A percentile compares a stretch with the other conserved stretches of the same genome.
These are phyloP conservation scores for Tuber brumale DNA, from an alignment of 495 filamentous ascomycete genomes.

Conservation along the genomic window DNA sequence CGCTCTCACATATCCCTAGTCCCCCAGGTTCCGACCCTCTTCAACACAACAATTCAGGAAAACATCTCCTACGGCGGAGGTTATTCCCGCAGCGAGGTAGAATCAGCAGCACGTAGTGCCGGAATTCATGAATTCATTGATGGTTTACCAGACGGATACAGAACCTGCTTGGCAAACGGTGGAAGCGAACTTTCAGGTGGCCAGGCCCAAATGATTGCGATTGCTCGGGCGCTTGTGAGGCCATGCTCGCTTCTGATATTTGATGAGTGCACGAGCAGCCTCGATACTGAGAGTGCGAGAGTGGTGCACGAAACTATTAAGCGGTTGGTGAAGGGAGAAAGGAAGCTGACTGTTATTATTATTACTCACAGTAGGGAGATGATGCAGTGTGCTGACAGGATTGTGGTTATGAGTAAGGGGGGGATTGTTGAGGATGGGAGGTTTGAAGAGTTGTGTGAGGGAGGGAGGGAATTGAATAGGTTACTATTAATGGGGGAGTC, in stretches of 20 bases:
- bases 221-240: slow-evolving; percentile 71
- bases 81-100: slow-evolving; percentile 43
- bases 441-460: slow-evolving; percentile 18
- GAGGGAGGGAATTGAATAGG: slow-evolving; percentile 24
- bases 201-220: slow-evolving; percentile 73
- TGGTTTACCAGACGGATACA: slow-evolving; percentile 66
- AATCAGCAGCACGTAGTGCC: slow-evolving; percentile 58
- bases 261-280: slow-evolving; percentile 78
- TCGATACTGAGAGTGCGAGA: slow-evolving; percentile 66
- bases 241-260: slow-evolving; percentile 66
- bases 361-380: slow-evolving; percentile 69
- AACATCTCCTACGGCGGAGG: slow-evolving; percentile 74
- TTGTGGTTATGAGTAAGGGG: slow-evolving; percentile 68
- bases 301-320: slow-evolving; percentile 59
- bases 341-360: slow-evolving; percentile 55
- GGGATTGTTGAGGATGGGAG: slow-evolving; percentile 58
- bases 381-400: slow-evolving; percentile 63
- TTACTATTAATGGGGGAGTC: slow-evolving; percentile 14
- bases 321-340: slow-evolving; percentile 46
- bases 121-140: slow-evolving; percentile 75
- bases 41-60: slow-evolving; percentile 60
- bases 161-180: slow-evolving; percentile 63
- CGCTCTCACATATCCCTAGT: slow-evolving; percentile 67
- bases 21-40: slow-evolving; percentile 69
- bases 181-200: slow-evolving; percentile 66